Conservation (phyloP, 2,329 filamentous ascomycete species). For the Nemania diffusa region DNA sequence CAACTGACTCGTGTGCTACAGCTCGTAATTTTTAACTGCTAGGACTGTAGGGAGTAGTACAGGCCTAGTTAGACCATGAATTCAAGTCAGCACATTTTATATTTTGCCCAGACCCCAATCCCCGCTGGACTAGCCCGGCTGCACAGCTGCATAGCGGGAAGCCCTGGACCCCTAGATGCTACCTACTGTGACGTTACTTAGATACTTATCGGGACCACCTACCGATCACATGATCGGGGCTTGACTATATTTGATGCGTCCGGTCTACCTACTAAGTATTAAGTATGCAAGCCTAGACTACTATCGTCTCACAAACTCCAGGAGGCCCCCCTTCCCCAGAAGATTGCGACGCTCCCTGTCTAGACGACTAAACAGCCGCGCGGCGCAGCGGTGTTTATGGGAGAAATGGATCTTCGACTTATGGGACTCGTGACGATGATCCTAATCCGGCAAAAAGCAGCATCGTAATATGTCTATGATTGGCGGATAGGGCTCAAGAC, state of each 20-base stretch:
- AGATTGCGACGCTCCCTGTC: not conserved
- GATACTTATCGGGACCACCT: slow-evolving; percentile 8
- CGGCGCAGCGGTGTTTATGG: not conserved
- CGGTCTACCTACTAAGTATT: not conserved
- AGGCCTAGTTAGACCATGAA: not conserved
- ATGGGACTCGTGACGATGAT: slow-evolving; percentile 6
- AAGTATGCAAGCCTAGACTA: not conserved
- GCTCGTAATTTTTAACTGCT: too few species aligned
- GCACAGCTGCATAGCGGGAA: not conserved
- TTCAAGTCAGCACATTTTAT: too few species aligned
- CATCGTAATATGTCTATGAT: slow-evolving; percentile 26
- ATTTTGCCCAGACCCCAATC: not conserved
- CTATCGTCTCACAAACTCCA: not conserved
- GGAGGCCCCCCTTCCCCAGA: not conserved
- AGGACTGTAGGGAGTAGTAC: not conserved
- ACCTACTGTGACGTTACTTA: slow-evolving; percentile 3
- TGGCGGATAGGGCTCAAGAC: slow-evolving; percentile 28
- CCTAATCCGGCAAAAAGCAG: slow-evolving; percentile 30
- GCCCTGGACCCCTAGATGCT: slow-evolving; percentile 10
- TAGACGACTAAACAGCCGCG: not conserved
- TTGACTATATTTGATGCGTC: not conserved
- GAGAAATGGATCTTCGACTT: not conserved
- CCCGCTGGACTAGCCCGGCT: not conserved
- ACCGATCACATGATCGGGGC: slow-evolving; percentile 33
- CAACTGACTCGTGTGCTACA: too few species aligned